Base-by-base conservation (phyloP, 2,329 filamentous ascomycete genomes). In the Aspergillus transmontanensis region DNA sequence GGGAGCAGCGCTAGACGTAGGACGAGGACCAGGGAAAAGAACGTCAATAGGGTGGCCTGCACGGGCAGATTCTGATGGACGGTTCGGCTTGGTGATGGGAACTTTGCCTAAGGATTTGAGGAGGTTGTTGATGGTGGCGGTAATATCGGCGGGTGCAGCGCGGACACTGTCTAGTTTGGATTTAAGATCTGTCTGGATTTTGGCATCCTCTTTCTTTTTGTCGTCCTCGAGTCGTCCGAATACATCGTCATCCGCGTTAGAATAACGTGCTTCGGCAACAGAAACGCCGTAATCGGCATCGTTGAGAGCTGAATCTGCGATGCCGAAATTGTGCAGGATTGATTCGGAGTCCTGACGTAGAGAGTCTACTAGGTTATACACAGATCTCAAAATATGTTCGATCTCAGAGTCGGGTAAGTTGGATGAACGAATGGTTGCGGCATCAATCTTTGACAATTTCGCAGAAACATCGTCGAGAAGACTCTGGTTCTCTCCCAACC, bases 271-370 rank as follows among this genome's bases (percentile, higher is more conserved):
- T 68, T 84, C 81, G 41, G 83, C 82, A 57, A 86, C 82, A n/a
- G 83, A 83, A 23, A 85, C 80, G 53, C 82, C 80, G 58, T 85
- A 83, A 62, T 85, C 83, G 1, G 83, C 80, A 28, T 82, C 77
- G 63, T 85, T 86, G 61, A 86, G 77, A 6, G 78, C 71, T 56
- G 81, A 77, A 64, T 86, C 85, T 3, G 83, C 79, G 19, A 76
- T 71, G 50, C 82, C 81, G 55, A 85, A 85, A 26, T 75, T 78
- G 48, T 74, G 77, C 19, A 84, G 72, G 32, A 83, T 80, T 10
- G 78, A 76, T 65, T 82, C 80, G 1, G 81, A 83, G 62, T 83
- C 80, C 67, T 72, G 63, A 32, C 74, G 69, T 71, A 83, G 68
- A 66, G 76, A 71, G 66, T 77, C 74, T 64, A 83, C 68, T 64